Base-by-base conservation (phyloP, 2,329 filamentous ascomycete species). In the Xylariaceae sp. region DNA sequence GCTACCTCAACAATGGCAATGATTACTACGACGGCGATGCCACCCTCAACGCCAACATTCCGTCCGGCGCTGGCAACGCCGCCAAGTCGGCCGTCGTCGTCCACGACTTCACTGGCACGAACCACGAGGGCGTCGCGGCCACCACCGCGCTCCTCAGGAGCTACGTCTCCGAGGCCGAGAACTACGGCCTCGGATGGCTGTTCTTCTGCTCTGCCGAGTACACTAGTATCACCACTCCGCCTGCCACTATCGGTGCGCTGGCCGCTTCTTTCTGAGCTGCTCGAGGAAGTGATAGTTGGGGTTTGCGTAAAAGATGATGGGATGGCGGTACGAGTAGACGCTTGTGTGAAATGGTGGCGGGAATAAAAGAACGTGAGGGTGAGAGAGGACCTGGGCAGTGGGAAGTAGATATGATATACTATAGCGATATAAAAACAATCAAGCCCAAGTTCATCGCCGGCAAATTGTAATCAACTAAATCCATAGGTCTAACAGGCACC, bases 161-260 rank as follows among this genome's bases (percentile, higher is more conserved):
- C 16, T 37, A 47, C 12, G 31, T 47, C 9, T 15, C 15, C n/a
- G 32, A 27, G 12, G 38, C 34, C 4, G 16, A 13, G 18, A 34
- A 15, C 6, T 18, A 11, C 12, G 41, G 36, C n/a, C 18, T 44
- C 9, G 41, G 41, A 6, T 47, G 41, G 41, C 4, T 43, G 21
- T 47, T 39, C 23, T 47, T 44, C 32, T 38, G 41, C 35, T 47
- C 44, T 12, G 41, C 11, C 8, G 41, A 27, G 6, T 45, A 43
- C 19, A 37, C 42, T 17, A 48, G 43, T 11, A 36, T 46, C 19
- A 48, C 43, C 12, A 36, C 37, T 4, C 28, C 28, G 3, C 43
- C 40, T 21, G 40, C 34, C 15, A 43, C 36, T 4, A 18, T 46
- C 21, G 33, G 31, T 4, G 34, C 30, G n/a, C 21, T 48, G 15